Evolutionary conservation across 2,329 filamentous ascomycete genomes (phyloP).

Genomic region (Hirsutella minnesotensis): DNA sequence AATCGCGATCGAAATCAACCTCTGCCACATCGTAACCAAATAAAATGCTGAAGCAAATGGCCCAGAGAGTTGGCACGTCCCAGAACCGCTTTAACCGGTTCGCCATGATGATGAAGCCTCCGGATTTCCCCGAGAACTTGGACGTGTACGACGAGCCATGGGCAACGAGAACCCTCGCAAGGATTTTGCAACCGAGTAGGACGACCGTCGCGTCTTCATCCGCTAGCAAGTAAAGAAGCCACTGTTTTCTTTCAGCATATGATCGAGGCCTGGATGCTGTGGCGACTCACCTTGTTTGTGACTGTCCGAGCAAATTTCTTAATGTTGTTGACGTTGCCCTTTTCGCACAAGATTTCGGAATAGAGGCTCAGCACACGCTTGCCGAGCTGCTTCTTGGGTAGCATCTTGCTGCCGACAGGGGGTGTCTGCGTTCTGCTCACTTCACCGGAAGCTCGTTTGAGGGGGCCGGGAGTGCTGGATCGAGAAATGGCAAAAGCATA

Average conservation of each 20-base stretch:
- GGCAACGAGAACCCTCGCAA: conserved; percentile 71
- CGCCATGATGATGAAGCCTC: conserved; percentile 79
- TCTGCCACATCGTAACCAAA: conserved; percentile 73
- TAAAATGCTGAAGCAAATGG: conserved; percentile 75
- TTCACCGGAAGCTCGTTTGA: conserved; percentile 26
- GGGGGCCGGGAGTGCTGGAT: conserved; percentile 26
- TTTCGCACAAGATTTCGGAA: conserved; percentile 64
- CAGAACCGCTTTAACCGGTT: conserved; percentile 77
- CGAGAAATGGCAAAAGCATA: conserved; percentile 25
- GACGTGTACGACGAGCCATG: conserved; percentile 72
- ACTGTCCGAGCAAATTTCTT: conserved; percentile 88
- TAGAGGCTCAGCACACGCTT: conserved; percentile 68
- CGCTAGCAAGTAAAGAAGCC: conserved; percentile 82
- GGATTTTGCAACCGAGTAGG: conserved; percentile 66
- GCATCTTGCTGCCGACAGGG: conserved; percentile 19
- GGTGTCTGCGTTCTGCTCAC: conserved; percentile 16
- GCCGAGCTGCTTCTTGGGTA: conserved; percentile 61
- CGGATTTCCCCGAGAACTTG: conserved; percentile 74
- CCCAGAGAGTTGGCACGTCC: conserved; percentile 76
- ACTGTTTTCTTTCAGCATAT: conserved; percentile 38
- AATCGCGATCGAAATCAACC: conserved; percentile 59
- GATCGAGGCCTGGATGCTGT: no score
- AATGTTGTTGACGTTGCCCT: conserved; percentile 55
- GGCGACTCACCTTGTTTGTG: conserved; percentile 74
- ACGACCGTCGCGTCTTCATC: conserved; percentile 79